These are phyloP conservation scores for Cronartium quercuum DNA, from an alignment of 1,284 basidiomycete species.

Conservation along the genomic window DNA sequence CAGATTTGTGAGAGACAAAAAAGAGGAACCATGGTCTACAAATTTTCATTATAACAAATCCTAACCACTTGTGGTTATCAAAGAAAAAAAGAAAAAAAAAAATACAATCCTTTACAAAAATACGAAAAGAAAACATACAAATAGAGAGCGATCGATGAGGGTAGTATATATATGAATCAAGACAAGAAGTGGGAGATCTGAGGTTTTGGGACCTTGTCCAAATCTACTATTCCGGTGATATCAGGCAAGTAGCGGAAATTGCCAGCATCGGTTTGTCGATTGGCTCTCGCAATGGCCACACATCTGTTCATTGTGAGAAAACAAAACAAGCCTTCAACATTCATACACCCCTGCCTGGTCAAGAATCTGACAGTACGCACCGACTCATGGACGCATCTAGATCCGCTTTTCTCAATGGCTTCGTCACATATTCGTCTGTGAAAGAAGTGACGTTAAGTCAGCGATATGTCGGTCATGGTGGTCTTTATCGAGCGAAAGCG, in stretches of 20 bases:
- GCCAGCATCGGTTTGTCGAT: slow-evolving; percentile 11
- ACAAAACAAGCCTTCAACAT: background rate
- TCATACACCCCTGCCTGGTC: background rate
- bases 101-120: too few species aligned
- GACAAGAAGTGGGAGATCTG: background rate
- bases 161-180: background rate
- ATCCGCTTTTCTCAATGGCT: slow-evolving; percentile 50
- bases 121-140: too few species aligned
- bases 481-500: too few species aligned
- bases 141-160: background rate
- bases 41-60: too few species aligned
- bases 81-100: too few species aligned
- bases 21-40: too few species aligned
- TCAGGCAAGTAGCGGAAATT: slow-evolving; percentile 21
- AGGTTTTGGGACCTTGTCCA: background rate
- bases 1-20: too few species aligned
- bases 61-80: too few species aligned
- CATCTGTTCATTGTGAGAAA: background rate
- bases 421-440: slow-evolving; percentile 53
- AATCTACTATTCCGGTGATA: slow-evolving; percentile 21
- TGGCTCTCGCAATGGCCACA: slow-evolving; percentile 33
- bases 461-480: background rate
- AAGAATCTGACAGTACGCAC: background rate
- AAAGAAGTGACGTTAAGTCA: background rate
- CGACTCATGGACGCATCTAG: slow-evolving; percentile 42